Conservation (phyloP, 306 rosid genomes). For the Trifolium pratense region DNA sequence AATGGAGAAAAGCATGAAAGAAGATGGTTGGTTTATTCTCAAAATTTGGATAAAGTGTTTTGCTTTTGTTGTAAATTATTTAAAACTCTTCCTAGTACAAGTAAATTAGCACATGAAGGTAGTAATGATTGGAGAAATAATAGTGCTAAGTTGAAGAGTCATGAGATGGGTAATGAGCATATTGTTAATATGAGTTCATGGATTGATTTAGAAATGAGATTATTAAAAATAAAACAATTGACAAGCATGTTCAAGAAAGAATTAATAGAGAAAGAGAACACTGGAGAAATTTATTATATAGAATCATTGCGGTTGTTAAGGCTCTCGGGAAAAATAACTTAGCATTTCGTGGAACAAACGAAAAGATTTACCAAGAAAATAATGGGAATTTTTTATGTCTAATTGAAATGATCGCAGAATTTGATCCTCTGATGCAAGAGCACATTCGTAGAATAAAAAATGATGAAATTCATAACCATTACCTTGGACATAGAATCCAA, state of each 20-base stretch:
- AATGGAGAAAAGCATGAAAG: neutral
- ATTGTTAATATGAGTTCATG: neutral
- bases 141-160: no score
- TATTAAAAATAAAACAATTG: neutral
- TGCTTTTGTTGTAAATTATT: conserved; percentile 10
- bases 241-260: no score
- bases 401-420: neutral
- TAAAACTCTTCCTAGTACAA: neutral
- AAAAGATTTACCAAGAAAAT: no score
- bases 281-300: no score
- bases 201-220: neutral
- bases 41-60: neutral
- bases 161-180: neutral
- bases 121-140: neutral
- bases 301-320: no score
- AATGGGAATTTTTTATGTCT: neutral
- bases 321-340: no score
- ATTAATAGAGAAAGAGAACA: no score
- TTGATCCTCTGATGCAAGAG: neutral
- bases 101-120: neutral
- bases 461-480: neutral
- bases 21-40: conserved; percentile 1
- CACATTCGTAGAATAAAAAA: neutral
- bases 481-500: neutral
- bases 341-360: no score